phyloP scores from a whole-genome alignment of 169 alveolate species.

The Blepharisma undulans region DNA sequence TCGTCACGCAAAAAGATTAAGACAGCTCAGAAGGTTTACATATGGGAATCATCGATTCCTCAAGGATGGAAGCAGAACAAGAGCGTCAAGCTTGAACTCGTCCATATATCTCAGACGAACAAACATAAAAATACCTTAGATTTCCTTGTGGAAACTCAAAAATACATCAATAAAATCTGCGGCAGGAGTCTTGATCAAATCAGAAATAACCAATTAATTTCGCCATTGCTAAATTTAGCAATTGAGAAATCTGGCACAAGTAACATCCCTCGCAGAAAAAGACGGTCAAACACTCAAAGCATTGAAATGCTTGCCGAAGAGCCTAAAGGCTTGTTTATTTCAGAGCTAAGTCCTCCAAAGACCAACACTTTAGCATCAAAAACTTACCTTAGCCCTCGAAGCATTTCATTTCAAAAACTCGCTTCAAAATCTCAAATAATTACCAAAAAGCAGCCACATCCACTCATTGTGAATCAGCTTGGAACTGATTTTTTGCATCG shows the following conservation, averaged over 20 bases:
- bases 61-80: background rate
- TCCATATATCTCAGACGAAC: background rate
- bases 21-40: background rate
- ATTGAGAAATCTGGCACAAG: background rate
- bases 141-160: conserved; percentile 26
- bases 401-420: background rate
- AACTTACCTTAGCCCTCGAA: background rate
- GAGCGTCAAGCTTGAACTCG: background rate
- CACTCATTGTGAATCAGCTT: background rate
- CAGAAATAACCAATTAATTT: background rate
- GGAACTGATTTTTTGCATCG: background rate
- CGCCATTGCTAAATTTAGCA: background rate
- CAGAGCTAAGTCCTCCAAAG: background rate
- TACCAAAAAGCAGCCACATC: background rate
- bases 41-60: background rate
- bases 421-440: background rate
- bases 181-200: background rate
- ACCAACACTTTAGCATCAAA: background rate
- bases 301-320: background rate
- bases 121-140: background rate
- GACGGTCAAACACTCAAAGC: background rate
- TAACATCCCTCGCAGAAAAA: background rate
- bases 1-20: background rate
- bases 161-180: background rate
- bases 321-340: background rate